phyloP scores from a whole-genome alignment of 331 rosid species.

The Telfairia occidentalis region DNA sequence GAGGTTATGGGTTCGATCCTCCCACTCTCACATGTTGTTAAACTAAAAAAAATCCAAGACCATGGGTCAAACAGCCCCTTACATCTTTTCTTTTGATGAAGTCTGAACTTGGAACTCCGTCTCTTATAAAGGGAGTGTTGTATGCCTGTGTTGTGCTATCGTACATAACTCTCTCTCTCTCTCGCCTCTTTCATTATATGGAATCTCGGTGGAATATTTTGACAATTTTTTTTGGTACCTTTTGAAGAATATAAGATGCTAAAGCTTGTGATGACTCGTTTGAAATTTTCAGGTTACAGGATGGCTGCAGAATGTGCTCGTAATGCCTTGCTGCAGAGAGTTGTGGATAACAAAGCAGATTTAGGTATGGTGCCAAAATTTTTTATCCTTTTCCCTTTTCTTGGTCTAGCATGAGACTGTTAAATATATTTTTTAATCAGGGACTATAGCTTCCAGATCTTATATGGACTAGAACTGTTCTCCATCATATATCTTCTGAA shows the following conservation, averaged over 20 bases:
- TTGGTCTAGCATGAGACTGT: not conserved
- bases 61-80: no score
- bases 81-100: not conserved
- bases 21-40: no score
- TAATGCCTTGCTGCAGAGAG: constrained; percentile 61
- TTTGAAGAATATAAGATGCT: not conserved
- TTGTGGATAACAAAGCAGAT: constrained; percentile 75
- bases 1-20: no score
- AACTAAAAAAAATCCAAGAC: no score
- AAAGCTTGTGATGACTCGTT: not conserved
- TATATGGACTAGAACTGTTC: not conserved
- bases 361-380: constrained; percentile 32
- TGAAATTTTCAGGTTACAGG: constrained; percentile 57
- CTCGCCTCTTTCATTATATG: not conserved
- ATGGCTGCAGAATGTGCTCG: constrained; percentile 97
- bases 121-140: not conserved
- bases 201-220: not conserved
- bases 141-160: not conserved
- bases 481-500: constrained; percentile 9
- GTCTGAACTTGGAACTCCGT: not conserved
- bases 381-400: not conserved
- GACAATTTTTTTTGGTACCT: not conserved
- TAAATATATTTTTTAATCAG: not conserved
- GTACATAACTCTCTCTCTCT: not conserved
- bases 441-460: not conserved